Percentiles rank a stretch among this genome's conserved stretches.
These are phyloP conservation scores for Zymoseptoria ardabiliae DNA, from an alignment of 2,329 filamentous ascomycete species.

Conservation along the genomic window DNA sequence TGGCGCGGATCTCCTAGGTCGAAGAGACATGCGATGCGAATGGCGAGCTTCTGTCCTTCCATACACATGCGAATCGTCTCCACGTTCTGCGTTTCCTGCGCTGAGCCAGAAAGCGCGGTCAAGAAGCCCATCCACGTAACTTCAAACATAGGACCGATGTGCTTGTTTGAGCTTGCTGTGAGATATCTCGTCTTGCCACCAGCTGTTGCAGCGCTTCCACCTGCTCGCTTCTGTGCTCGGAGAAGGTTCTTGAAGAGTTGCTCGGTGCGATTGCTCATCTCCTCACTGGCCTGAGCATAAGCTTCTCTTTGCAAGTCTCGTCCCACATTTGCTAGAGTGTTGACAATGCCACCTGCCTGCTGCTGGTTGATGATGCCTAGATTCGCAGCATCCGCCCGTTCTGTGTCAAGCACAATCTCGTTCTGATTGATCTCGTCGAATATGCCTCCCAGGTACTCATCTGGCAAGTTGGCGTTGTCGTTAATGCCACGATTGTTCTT, in stretches of 20 bases:
- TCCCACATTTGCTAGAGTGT: conserved; percentile 80
- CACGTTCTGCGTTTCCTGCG: conserved; percentile 87
- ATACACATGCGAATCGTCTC: conserved; percentile 89
- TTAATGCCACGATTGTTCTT: conserved; percentile 99
- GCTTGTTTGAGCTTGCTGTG: conserved; percentile 84
- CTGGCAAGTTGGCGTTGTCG: conserved; percentile 84
- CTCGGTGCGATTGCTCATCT: conserved; percentile 73
- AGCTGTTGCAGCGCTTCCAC: conserved; percentile 31
- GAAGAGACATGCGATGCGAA: conserved; percentile 87
- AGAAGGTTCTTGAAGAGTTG: conserved; percentile 92
- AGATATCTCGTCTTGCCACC: conserved; percentile 67
- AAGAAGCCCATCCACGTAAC: conserved; percentile 99
- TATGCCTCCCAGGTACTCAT: conserved; percentile 82
- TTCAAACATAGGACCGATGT: conserved; percentile 97
- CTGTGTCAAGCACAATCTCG: conserved; percentile 90
- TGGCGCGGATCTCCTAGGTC: conserved; percentile 88
- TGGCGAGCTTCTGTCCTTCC: conserved; percentile 90
- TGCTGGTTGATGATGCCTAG: conserved; percentile 57
- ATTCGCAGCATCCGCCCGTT: conserved; percentile 81
- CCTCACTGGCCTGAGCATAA: conserved; percentile 89
- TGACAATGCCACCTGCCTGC: conserved; percentile 26
- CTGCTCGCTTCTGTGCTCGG: conserved; percentile 76
- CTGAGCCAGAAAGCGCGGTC: conserved; percentile 84
- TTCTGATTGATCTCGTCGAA: conserved; percentile 87
- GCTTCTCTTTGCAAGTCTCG: conserved; percentile 88